Evolutionary conservation across 768 basidiomycete genomes (phyloP), one percentile per base, ranked within the genome.

Genomic region (Suillus americanus): DNA sequence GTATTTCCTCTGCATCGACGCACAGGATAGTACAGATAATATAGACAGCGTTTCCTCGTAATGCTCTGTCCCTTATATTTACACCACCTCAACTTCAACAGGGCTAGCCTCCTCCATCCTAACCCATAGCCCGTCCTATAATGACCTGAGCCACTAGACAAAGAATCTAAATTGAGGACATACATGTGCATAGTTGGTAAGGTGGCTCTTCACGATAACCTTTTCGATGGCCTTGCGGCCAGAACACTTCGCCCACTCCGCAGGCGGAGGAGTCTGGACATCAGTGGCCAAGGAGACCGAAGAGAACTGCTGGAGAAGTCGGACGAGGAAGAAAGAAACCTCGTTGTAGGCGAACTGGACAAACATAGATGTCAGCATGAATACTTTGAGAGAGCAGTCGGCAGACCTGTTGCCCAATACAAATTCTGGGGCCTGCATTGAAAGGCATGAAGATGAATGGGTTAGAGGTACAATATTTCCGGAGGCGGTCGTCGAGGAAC

Each of bases 311-410:
- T 90, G 89, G 7, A 89, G 72, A 9, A 90, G 75, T 12, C 85
- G 81, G 56, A 86, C 79, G 51, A 90, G 79, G 74, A 89, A 82
- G 74, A 86, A 90, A 1, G 87, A 88, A 3, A 81, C 75, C 70
- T 89, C 86, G 65, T 88, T 81, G 73, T 89, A 89, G 6, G 89
- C 88, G 68, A 89, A 89, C 83, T 88, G 64, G 25, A 46, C 60
- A 41, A 64, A 43, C 28, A 67, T 59, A 62, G 59, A 64, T 2
- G 61, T 65, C 9, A 59, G 12, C 10, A 1, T 13, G 30, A 5
- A 3, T 50, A 62, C 37, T 30, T 33, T 23, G 61, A 20, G 5
- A 48, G 33, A 16, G 57, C 2, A 20, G 30, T 38, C 23, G 3
- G 40, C 67, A 0, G 51, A 78, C 77, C 69, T 79, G 78, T 67